Base-by-base conservation (phyloP, 2,329 filamentous ascomycete genomes). In the Clarireedia sp. region DNA sequence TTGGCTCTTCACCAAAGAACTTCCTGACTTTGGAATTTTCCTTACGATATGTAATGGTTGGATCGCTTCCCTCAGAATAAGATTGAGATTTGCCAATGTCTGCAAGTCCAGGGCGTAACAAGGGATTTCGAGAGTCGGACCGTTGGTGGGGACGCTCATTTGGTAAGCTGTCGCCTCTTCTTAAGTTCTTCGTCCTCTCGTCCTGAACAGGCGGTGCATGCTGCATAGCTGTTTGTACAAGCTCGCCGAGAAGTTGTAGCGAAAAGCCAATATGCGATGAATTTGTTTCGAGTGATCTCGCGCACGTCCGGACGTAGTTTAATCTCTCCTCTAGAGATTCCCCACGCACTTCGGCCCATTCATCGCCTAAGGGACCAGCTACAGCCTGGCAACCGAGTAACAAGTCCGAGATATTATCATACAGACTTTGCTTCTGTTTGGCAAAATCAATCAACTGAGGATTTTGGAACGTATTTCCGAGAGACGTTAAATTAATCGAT, bases 271-370 rank as follows among this genome's bases (percentile, higher is more conserved):
- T 84, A 64, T 96, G 90, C 0, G 88, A 88, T 12, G 91, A 87
- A 64, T 89, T 91, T 19, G 85, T 88, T 69, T 97, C 90, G 17
- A 99, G 76, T 47, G 92, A 87, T 63, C 87, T 82, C 9, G 86
- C 83, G 59, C 89, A 87, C 57, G 83, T 78, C 51, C 87, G 82
- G 57, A 96, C 90, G 60, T 88, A 86, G 60, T 87, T 87, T 24
- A 97, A 72, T 21, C 94, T 84, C 62, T 89, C 89, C 67, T 96
- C 92, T 29, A 99, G 76, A 7, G 91, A 88, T 68, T 95, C 90
- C 1, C 90, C 90, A 44, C 90, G 84, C n/a, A 91, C 78, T 68
- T 96, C 90, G 3, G 91, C 83, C 94, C 94, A 99, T 72, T 99
- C 94, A 68, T 99, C 94, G 8, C 87, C 89, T 44, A 99, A 72